Conservation (phyloP, 2,329 filamentous ascomycete genomes). For the Calonectria naviculata region DNA sequence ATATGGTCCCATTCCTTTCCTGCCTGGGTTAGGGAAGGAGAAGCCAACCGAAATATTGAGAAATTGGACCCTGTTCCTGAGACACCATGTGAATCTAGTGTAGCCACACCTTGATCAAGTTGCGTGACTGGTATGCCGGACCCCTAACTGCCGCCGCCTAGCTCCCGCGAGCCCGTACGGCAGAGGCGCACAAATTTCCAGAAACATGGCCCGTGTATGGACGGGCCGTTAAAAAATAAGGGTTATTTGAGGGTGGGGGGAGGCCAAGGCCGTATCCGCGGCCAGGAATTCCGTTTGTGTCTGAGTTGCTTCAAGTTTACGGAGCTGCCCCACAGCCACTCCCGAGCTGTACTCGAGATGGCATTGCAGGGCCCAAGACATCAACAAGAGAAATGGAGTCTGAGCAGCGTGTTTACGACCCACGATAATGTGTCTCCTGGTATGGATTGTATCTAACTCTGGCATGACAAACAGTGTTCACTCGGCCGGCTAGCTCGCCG, state of each 20-base stretch:
- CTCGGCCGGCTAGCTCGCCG: neutral
- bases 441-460: neutral
- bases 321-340: neutral
- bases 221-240: neutral
- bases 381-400: neutral
- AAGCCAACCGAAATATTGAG: no score
- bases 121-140: neutral
- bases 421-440: neutral
- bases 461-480: neutral
- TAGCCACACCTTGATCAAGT: neutral
- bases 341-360: neutral
- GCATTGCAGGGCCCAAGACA: neutral
- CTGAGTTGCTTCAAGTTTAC: neutral
- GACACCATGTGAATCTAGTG: neutral
- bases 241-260: neutral
- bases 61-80: neutral
- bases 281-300: neutral
- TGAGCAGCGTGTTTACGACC: neutral
- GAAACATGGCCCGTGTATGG: neutral
- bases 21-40: neutral
- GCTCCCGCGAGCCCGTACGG: neutral
- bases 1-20: neutral
- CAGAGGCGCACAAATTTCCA: neutral
- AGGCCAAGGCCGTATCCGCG: neutral
- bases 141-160: neutral